phyloP scores from a whole-genome alignment of 2,329 filamentous ascomycete species.

The Chalara sp. region DNA sequence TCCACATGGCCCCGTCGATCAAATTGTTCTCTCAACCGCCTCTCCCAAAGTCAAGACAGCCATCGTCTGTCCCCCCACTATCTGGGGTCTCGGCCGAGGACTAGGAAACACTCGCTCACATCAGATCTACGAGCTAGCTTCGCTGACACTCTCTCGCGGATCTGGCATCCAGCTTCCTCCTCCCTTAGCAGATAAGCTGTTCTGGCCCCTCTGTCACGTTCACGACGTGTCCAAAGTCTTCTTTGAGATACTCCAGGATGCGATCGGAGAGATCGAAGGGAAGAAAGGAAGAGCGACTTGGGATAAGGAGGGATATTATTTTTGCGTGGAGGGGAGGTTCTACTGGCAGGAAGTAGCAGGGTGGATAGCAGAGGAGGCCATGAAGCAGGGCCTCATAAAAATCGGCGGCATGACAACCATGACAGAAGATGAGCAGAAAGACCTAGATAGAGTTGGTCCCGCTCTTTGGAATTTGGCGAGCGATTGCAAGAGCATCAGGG shows the following conservation, averaged over 20 bases:
- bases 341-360: conserved; percentile 54
- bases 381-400: conserved; percentile 37
- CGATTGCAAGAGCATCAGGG: not conserved
- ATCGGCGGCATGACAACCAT: not conserved
- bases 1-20: conserved; percentile 62
- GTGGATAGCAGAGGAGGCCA: conserved; percentile 49
- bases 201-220: conserved; percentile 53
- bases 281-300: conserved; percentile 33
- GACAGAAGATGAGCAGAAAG: not conserved
- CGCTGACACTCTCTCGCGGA: conserved; percentile 40
- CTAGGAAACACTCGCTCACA: conserved; percentile 44
- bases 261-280: conserved; percentile 30
- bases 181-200: conserved; percentile 27
- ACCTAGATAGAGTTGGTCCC: not conserved
- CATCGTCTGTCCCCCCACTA: conserved; percentile 56
- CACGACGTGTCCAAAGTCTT: conserved; percentile 49
- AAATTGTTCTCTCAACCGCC: conserved; percentile 45
- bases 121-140: conserved; percentile 47
- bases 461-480: not conserved
- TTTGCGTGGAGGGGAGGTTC: conserved; percentile 56
- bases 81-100: conserved; percentile 52
- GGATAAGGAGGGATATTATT: conserved; percentile 59
- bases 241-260: conserved; percentile 44
- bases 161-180: conserved; percentile 45
- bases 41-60: conserved; percentile 45